A percentile compares a stretch with the other conserved stretches of the same genome.
These are phyloP conservation scores for Paratrimastix pyriformis DNA, from an alignment of 78 protist species.

Conservation along the genomic window DNA sequence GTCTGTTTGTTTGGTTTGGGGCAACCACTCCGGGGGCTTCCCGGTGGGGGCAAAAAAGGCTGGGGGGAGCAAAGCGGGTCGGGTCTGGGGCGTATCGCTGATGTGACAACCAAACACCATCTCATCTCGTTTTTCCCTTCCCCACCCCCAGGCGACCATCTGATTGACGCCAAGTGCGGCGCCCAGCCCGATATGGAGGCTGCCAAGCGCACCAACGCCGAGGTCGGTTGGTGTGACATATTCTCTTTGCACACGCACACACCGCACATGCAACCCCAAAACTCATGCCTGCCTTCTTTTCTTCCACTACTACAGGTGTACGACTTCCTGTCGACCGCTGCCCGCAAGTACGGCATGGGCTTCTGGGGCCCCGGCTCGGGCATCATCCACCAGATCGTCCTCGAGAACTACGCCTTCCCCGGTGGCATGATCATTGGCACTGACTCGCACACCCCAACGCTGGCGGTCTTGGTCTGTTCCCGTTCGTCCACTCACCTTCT, in stretches of 20 bases:
- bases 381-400: slow-evolving; percentile 86
- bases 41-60: no score
- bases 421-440: slow-evolving; percentile 78
- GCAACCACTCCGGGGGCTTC: no score
- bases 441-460: slow-evolving; percentile 76
- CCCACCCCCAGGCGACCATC: slow-evolving; percentile 92
- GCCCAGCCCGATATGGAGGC: slow-evolving; percentile 46
- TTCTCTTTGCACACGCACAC: no score
- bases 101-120: no score
- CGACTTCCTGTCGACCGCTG: slow-evolving; percentile 67
- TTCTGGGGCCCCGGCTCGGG: slow-evolving; percentile 90
- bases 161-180: slow-evolving; percentile 65
- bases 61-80: no score
- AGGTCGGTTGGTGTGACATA: no score
- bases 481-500: background rate
- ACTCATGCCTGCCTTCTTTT: no score
- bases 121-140: slow-evolving; percentile 79
- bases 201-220: slow-evolving; percentile 80
- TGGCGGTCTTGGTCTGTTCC: slow-evolving; percentile 36
- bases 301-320: no score
- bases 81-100: no score
- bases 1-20: no score
- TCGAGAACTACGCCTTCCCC: slow-evolving; percentile 88
- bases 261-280: slow-evolving; percentile 66
- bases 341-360: slow-evolving; percentile 66